Conservation (phyloP, 2,329 filamentous ascomycete genomes). For the Penicillium nordicum region DNA sequence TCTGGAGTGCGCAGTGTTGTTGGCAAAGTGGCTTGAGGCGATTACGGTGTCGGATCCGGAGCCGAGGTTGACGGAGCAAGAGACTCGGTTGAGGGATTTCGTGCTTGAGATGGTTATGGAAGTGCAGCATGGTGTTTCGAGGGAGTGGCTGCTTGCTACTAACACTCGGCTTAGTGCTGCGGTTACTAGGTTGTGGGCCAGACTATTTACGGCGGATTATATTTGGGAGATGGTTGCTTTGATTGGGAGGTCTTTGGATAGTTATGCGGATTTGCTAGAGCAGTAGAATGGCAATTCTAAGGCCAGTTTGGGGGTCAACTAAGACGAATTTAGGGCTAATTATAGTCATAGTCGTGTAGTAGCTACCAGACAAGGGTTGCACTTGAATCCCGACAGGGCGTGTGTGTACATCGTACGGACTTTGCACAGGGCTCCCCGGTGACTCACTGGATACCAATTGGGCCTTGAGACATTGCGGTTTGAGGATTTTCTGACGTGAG, state of each 20-base stretch:
- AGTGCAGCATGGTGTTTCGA: constrained; percentile 30
- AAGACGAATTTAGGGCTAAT: not conserved
- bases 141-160: constrained; percentile 32
- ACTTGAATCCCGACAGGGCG: not conserved
- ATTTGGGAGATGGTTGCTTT: constrained; percentile 38
- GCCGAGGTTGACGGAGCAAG: constrained; percentile 32
- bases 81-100: constrained; percentile 33
- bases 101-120: constrained; percentile 39
- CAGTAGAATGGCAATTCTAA: not conserved
- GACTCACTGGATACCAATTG: not conserved
- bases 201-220: constrained; percentile 36
- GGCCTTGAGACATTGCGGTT: not conserved
- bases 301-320: not conserved
- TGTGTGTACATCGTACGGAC: not conserved
- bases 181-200: constrained; percentile 34
- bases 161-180: constrained; percentile 33
- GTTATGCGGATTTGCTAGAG: constrained; percentile 34
- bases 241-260: constrained; percentile 34
- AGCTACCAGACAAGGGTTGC: not conserved
- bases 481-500: not conserved
- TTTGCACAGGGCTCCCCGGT: not conserved
- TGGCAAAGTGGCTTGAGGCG: constrained; percentile 47
- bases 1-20: constrained; percentile 53
- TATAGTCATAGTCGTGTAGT: not conserved
- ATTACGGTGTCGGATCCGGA: constrained; percentile 27